These are phyloP conservation scores for Musa itinerans DNA, from an alignment of 176 grass and related monocot genomes.

Conservation along the genomic window DNA sequence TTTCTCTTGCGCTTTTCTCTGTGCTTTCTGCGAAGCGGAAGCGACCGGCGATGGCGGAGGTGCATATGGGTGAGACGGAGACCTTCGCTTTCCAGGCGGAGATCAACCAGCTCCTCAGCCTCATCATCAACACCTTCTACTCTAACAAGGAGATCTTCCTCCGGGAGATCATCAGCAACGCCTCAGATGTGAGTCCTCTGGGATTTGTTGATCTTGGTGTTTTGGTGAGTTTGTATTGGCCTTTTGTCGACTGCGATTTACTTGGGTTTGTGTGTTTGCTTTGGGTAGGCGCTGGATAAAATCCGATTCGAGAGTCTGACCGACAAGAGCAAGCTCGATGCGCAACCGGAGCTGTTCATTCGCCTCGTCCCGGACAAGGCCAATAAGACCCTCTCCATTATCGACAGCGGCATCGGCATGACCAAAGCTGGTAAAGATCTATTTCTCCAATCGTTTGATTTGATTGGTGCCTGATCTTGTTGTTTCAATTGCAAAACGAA, in stretches of 20 bases:
- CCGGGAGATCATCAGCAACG: slow-evolving; percentile 49
- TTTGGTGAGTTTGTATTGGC: neutral
- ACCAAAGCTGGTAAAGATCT: slow-evolving; percentile 31
- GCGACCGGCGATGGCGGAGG: slow-evolving; percentile 19
- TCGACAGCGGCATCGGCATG: slow-evolving; percentile 57
- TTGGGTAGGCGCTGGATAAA: slow-evolving; percentile 37
- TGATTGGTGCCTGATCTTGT: too few species aligned
- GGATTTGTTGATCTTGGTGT: neutral
- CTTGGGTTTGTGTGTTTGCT: neutral
- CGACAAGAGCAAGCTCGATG: slow-evolving; percentile 57
- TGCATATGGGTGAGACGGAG: slow-evolving; percentile 45
- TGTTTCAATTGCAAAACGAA: too few species aligned
- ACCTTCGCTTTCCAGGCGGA: slow-evolving; percentile 56
- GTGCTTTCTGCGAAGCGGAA: too few species aligned
- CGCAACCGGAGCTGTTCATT: slow-evolving; percentile 49
- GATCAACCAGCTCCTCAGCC: slow-evolving; percentile 49
- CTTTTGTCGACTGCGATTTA: too few species aligned
- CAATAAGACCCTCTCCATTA: slow-evolving; percentile 45
- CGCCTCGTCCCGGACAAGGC: slow-evolving; percentile 36
- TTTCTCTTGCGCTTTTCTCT: neutral
- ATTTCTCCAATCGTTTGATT: neutral
- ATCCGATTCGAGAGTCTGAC: slow-evolving; percentile 50
- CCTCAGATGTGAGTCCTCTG: slow-evolving; percentile 24
- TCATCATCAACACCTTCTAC: slow-evolving; percentile 72
- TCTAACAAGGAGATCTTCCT: slow-evolving; percentile 70